Evolutionary conservation across 139 green algal species (phyloP), one percentile per base, ranked within the genome.

Genomic region (Nannochloris sp.): DNA sequence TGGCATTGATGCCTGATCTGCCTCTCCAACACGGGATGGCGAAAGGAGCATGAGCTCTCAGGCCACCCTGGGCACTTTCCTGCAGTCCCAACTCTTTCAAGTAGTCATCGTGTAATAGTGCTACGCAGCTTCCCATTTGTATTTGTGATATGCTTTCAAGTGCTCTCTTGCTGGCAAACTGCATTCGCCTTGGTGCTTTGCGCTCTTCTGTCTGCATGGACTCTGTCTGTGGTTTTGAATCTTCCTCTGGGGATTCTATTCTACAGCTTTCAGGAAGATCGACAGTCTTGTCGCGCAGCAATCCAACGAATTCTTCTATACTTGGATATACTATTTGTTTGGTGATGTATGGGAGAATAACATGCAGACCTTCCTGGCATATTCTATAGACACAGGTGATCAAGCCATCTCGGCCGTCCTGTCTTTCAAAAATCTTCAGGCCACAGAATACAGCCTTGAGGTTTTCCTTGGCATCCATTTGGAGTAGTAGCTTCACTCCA

Each of bases 351-450:
- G 87, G 84, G 67, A 95, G 69, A 49, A 94, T 48, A 36, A 83
- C 72, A 12, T 79, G 82, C 62, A 97, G 65, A 3, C 89, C 89
- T 70, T 97, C 91, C 80, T 97, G 90, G 9, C 72, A 63, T 13
- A 95, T 63, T 25, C 89, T 82, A 83, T 93, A 96, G n/a, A 65
- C 17, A 81, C 86, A 93, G n/a, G 45, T 30, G 14, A 75, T 62
- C 16, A 59, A 57, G 20, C 66, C 66, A 40, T 84, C 79, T 66
- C 59, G 62, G 51, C 20, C 45, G 43, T 90, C 74, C 66, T 96
- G 87, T n/a, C 86, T 74, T 72, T 96, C 89, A 79, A 95, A 91
- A 12, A 93, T 73, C 77, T 97, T 97, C 49, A 95, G 77, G 11
- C 90, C 90, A 1, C 74, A 81, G 13, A 80, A 61, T 0, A 79